A percentile compares a stretch with the other conserved stretches of the same genome.
Conservation (phyloP, 768 basidiomycete species). For the Leccinum disarticulatum region DNA sequence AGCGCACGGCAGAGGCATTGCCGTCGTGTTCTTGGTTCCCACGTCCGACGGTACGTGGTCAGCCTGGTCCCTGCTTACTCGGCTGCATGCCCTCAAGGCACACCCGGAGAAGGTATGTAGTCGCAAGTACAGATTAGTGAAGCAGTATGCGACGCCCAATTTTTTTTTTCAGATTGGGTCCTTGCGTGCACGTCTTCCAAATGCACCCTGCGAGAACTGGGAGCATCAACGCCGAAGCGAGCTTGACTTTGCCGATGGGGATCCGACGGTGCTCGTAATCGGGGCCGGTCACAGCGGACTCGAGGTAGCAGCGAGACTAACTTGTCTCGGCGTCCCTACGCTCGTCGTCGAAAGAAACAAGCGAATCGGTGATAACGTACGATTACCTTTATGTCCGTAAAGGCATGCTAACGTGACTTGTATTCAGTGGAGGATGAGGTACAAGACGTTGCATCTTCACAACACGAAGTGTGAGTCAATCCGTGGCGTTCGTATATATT, state of each 20-base stretch:
- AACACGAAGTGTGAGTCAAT: conserved; percentile 45
- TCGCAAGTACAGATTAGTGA: too few species aligned
- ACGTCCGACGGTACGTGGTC: conserved; percentile 47
- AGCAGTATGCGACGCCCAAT: neutral
- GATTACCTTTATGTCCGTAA: neutral
- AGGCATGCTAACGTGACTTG: conserved; percentile 4
- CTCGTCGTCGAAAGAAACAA: conserved; percentile 54
- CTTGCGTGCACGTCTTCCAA: conserved; percentile 36
- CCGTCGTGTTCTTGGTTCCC: conserved; percentile 52
- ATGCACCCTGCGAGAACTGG: conserved; percentile 50
- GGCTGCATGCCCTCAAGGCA: conserved; percentile 55
- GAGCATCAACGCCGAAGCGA: conserved; percentile 41
- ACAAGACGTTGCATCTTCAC: conserved; percentile 55
- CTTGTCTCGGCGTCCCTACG: conserved; percentile 51
- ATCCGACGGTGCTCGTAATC: conserved; percentile 60
- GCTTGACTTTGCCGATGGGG: conserved; percentile 41
- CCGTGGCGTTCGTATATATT: neutral
- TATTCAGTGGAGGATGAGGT: conserved; percentile 51
- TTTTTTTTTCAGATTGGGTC: conserved; percentile 30
- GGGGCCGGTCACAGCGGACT: conserved; percentile 71
- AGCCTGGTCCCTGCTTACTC: conserved; percentile 58
- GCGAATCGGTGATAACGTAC: conserved; percentile 49
- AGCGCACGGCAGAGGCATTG: conserved; percentile 46
- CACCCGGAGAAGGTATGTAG: conserved; percentile 44
- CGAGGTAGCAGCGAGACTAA: conserved; percentile 59